These are phyloP conservation scores for Trichoderma hamatum DNA, from an alignment of 2,329 filamentous ascomycete genomes.

Conservation along the genomic window DNA sequence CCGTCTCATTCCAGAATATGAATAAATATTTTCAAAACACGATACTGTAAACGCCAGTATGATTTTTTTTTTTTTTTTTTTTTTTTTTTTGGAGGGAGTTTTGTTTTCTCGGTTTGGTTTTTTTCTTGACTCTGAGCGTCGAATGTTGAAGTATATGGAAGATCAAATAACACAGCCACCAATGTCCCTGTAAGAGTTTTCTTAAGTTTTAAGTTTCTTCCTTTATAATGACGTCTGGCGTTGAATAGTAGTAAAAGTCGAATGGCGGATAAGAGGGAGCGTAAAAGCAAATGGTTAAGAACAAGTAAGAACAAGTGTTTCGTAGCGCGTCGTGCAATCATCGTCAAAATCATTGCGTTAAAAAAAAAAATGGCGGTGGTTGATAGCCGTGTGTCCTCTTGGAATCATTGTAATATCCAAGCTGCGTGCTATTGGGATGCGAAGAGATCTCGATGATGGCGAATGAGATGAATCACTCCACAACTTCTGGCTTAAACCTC, in stretches of 20 bases:
- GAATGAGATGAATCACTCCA: not conserved
- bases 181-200: not conserved
- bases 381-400: not conserved
- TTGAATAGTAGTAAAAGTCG: constrained; percentile 1
- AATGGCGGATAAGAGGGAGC: constrained; percentile 4
- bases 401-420: constrained; percentile 7
- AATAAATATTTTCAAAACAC: constrained; percentile 11
- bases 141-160: not conserved
- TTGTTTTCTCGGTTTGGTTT: not conserved
- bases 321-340: constrained; percentile 25
- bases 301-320: constrained; percentile 9
- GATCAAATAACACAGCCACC: constrained; percentile 14
- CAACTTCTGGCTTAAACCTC: not conserved
- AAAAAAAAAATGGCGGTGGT: not conserved
- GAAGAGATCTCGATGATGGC: not conserved
- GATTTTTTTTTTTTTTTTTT: not conserved
- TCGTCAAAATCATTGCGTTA: constrained; percentile 11
- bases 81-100: not conserved
- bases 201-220: not conserved
- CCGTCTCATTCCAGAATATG: constrained; percentile 22
- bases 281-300: not conserved
- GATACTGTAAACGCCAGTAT: not conserved
- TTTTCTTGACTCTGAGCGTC: not conserved
- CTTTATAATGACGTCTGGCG: constrained; percentile 7
- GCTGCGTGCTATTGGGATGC: not conserved